Percentiles rank a stretch among this genome's conserved stretches.
These are phyloP conservation scores for Saccharomycopsis fibuligera DNA, from an alignment of 805 yeast species.

Conservation along the genomic window DNA sequence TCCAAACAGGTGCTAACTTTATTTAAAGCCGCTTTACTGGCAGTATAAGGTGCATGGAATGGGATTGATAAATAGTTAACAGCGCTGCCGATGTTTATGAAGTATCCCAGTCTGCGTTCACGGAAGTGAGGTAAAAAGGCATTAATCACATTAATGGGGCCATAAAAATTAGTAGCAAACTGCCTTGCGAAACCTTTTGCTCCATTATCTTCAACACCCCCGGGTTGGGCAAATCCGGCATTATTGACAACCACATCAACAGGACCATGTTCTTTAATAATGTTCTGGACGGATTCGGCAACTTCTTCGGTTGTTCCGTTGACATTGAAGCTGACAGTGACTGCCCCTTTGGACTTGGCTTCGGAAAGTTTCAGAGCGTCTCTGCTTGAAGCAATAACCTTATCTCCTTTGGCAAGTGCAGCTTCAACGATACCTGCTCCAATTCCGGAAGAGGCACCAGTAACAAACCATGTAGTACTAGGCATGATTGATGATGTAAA, in stretches of 20 bases:
- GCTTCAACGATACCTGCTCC: not conserved
- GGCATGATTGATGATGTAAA: too few species aligned
- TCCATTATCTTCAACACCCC: constrained; percentile 5
- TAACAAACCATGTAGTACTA: not conserved
- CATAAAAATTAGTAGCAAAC: constrained; percentile 5
- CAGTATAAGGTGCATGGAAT: not conserved
- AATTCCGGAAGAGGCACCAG: constrained; percentile 1
- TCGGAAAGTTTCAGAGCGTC: not conserved
- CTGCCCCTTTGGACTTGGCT: not conserved
- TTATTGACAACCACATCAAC: constrained; percentile 13
- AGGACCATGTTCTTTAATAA: constrained; percentile 1
- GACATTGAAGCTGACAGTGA: constrained; percentile 3
- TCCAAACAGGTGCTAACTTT: not conserved
- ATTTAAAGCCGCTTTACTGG: not conserved
- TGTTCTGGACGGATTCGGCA: not conserved
- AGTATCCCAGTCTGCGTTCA: not conserved
- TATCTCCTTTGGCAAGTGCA: constrained; percentile 10
- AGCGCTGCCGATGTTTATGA: constrained; percentile 1
- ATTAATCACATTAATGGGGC: constrained; percentile 1
- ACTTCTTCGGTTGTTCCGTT: not conserved
- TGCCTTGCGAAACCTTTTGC: not conserved
- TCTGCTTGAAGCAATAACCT: constrained; percentile 2
- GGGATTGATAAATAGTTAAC: not conserved
- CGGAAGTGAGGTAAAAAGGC: constrained; percentile 5
- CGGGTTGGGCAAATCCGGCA: constrained; percentile 9